phyloP scores from a whole-genome alignment of 352 stramenopile species.

The Pythium coloratum region DNA sequence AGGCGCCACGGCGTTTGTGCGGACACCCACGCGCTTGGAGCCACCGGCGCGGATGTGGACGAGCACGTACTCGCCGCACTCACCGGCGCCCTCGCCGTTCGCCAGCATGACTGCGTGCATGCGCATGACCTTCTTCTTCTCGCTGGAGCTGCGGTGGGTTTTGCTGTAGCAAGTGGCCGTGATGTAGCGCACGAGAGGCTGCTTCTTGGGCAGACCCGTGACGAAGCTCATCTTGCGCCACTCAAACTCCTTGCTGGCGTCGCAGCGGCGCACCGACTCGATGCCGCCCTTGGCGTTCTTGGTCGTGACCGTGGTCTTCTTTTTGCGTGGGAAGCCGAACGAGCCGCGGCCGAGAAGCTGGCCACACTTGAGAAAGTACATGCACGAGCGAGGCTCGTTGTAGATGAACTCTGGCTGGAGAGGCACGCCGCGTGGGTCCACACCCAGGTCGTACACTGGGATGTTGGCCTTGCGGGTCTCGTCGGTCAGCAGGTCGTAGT shows the following conservation, averaged over 20 bases:
- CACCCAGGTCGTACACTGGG: slow-evolving; percentile 66
- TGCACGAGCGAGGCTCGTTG: slow-evolving; percentile 66
- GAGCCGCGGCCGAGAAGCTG: slow-evolving; percentile 63
- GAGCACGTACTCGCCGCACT: slow-evolving; percentile 60
- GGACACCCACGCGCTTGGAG: slow-evolving; percentile 68
- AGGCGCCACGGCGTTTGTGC: slow-evolving; percentile 30
- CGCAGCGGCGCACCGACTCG: slow-evolving; percentile 21
- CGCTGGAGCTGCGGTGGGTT: slow-evolving; percentile 45
- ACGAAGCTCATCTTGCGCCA: slow-evolving; percentile 86
- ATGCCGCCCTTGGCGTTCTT: slow-evolving; percentile 34
- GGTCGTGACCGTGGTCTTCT: slow-evolving; percentile 35
- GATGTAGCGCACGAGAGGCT: slow-evolving; percentile 72
- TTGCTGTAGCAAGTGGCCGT: slow-evolving; percentile 76
- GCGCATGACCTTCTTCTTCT: slow-evolving; percentile 81
- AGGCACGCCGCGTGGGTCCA: slow-evolving; percentile 70
- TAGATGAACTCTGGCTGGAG: slow-evolving; percentile 80
- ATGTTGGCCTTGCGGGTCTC: slow-evolving; percentile 34
- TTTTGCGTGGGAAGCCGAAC: slow-evolving; percentile 71
- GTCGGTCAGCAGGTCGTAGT: slow-evolving; percentile 52
- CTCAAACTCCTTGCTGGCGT: slow-evolving; percentile 68
- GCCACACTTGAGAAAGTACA: slow-evolving; percentile 75
- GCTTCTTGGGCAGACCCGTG: slow-evolving; percentile 73
- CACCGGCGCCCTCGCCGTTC: slow-evolving; percentile 39
- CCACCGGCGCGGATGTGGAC: slow-evolving; percentile 74
- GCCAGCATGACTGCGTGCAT: slow-evolving; percentile 83